Base-by-base conservation (phyloP, 805 yeast genomes). In the Metschnikowia proteae region DNA sequence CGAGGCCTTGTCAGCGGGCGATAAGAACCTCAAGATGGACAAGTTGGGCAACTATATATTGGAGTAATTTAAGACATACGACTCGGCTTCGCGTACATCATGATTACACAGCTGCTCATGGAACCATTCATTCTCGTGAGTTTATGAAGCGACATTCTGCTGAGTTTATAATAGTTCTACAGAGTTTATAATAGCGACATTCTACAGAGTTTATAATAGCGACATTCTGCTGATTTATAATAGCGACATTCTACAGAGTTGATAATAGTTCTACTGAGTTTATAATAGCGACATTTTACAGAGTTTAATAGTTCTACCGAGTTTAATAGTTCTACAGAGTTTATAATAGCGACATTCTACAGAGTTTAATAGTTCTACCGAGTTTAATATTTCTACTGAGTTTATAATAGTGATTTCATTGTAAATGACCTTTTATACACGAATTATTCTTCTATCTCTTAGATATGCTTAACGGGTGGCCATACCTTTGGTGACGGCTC, bases 401-500 rank as follows among this genome's bases (percentile, higher is more conserved):
- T 17, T 37, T 6, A 37, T 45, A 32, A 41, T 23, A 41, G 36
- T 32, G 23, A 28, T 38, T 35, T 37, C 13, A 38, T 40, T 40
- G 27, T n/a, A 38, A 49, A 45, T 51, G 55, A 49, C 46, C 51
- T 53, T 52, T 56, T 56, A 52, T 54, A 56, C 57, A 56, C 51
- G 46, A 46, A 52, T 56, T 52, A 53, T 47, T 50, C 50, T 52
- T 52, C 49, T 55, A 51, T 48, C 49, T 37, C 30, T 34, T 42
- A 38, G 45, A 41, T 47, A 56, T 56, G 59, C 77, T 84, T 86
- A 87, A 83, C 97, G 97, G 76, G 97, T 82, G 66, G 97, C 87
- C 90, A 91, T 88, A 75, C 97, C 97, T 83, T 90, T 92, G 83
- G 97, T 92, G 75, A 92, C 97, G 71, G 92, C 97, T 79, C 99